These are phyloP conservation scores for Brassica balearica DNA, from an alignment of 441 rosid species.

Conservation along the genomic window DNA sequence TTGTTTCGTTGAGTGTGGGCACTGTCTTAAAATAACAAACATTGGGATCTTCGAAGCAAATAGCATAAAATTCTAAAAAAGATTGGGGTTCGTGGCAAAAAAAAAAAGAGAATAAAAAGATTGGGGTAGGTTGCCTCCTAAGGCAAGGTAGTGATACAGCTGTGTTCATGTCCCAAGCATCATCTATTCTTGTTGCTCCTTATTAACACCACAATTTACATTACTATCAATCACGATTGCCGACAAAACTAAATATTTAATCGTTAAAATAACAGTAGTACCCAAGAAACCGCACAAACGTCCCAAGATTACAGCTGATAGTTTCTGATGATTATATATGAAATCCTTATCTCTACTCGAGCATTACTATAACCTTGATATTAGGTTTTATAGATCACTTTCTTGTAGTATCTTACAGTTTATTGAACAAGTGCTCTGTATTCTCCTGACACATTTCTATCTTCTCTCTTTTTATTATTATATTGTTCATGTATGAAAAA, in stretches of 20 bases:
- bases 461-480: constrained; percentile 34
- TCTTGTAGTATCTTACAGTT: constrained; percentile 26
- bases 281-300: constrained; percentile 49
- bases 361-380: constrained; percentile 9
- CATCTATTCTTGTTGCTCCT: constrained; percentile 68
- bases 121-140: constrained; percentile 74
- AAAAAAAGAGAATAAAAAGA: constrained; percentile 15
- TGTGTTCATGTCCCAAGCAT: constrained; percentile 70
- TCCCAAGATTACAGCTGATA: constrained; percentile 50
- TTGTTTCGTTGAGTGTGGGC: constrained; percentile 38
- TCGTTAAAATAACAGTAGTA: constrained; percentile 33
- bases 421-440: constrained; percentile 59
- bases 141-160: constrained; percentile 68
- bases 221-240: constrained; percentile 21
- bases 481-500: constrained; percentile 25
- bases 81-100: too few species aligned
- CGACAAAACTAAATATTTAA: not conserved
- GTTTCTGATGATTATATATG: constrained; percentile 3
- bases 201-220: constrained; percentile 42
- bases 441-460: constrained; percentile 61
- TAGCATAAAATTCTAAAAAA: constrained; percentile 24
- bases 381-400: constrained; percentile 30
- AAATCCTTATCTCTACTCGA: constrained; percentile 6
- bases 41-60: constrained; percentile 22
- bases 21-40: constrained; percentile 28